Conservation (phyloP, 768 basidiomycete genomes). For the Tulasnella sp. region DNA sequence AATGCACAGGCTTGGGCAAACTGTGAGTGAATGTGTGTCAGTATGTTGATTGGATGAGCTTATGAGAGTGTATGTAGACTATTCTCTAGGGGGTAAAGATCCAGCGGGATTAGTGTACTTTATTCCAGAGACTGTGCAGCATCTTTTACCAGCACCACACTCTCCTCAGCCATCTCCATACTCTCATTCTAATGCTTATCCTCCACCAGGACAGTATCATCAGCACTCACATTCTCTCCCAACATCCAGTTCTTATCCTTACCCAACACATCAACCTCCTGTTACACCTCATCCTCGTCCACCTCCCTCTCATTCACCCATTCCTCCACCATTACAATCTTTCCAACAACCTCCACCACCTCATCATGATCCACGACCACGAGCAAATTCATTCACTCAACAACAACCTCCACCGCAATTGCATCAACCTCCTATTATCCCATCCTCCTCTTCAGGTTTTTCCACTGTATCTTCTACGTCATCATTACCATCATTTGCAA, state of each 20-base stretch:
- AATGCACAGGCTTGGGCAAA: constrained; percentile 3
- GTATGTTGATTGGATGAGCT: background rate
- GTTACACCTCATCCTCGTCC: background rate
- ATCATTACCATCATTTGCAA: no score
- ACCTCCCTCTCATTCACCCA: background rate
- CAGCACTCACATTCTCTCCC: no score
- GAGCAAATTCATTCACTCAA: background rate
- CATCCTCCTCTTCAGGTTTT: no score
- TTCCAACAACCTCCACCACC: constrained; percentile 1
- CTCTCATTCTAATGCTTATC: background rate
- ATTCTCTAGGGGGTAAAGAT: constrained; percentile 10
- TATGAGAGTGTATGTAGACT: background rate
- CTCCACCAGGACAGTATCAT: constrained; percentile 1
- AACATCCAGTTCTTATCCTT: background rate
- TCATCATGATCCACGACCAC: background rate
- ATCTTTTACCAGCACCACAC: background rate
- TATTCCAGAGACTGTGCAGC: constrained; percentile 8
- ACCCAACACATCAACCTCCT: background rate
- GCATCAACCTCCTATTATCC: background rate
- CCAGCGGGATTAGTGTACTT: constrained; percentile 13
- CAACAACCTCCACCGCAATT: background rate
- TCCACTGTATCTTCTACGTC: no score
- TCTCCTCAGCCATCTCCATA: background rate
- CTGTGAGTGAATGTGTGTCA: background rate
- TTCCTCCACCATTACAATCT: background rate